Evolutionary conservation across 2,329 filamentous ascomycete species (phyloP), one percentile per base, ranked within the genome.

Genomic region (Claviceps digitariae): DNA sequence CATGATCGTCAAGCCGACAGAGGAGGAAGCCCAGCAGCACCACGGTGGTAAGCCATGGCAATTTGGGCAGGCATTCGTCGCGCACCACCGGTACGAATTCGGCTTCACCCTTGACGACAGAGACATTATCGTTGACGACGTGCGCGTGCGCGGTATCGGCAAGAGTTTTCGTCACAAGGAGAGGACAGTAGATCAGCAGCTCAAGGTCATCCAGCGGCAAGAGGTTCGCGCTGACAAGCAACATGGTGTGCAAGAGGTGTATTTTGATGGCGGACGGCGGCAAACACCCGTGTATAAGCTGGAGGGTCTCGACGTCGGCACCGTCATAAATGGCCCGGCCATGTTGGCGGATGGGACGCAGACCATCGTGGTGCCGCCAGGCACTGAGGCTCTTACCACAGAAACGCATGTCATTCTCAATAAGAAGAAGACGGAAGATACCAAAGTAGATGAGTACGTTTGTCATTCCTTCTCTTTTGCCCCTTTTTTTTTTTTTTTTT

Each of bases 351-450:
- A 91, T 63, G 85, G 85, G 9, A 90, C 87, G 1, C 91, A 96
- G 68, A 97, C 91, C 0, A 93, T 97, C 57, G 87, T 96, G 0
- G 83, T 96, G 2, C 87, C 87, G 0, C 91, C 90, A 0, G 79
- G 79, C 31, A 81, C 89, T 2, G 80, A 81, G 23, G 91, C 90
- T 0, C 70, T 90, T 25, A 75, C 95, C 34, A 82, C 95, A 20
- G 77, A 88, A 57, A 95, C 90, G 0, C 91, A 95, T 61, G 88
- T 96, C 8, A 78, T 96, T 7, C 90, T 96, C 63, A 89, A 95
- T 58, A 78, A 93, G 43, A 50, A 41, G 10, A 80, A 83, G 52
- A 82, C 82, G 48, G 71, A 78, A 56, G 64, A 52, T 57, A 74
- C 63, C 27, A 69, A 65, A 46, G 58, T 64, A 3, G 63, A 65